These are phyloP conservation scores for Pseudocercospora fijiensis DNA, from an alignment of 2,329 filamentous ascomycete genomes.

Conservation along the genomic window DNA sequence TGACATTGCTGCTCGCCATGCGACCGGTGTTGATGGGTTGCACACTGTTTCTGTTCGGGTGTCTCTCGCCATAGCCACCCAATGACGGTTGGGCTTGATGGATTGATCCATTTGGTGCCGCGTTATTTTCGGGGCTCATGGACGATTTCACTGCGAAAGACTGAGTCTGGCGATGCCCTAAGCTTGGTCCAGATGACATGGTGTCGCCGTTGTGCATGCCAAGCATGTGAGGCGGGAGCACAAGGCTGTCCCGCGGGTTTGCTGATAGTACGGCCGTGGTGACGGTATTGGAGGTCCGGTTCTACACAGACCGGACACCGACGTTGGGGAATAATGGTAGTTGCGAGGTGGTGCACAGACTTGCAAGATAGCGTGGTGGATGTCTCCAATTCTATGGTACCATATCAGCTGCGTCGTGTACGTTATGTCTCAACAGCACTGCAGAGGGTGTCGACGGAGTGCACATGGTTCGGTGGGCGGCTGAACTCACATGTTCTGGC, in stretches of 20 bases:
- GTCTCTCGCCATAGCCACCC: constrained; percentile 80
- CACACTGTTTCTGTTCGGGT: constrained; percentile 72
- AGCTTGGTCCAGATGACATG: constrained; percentile 58
- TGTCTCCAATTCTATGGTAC: constrained; percentile 17
- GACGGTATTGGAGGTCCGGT: constrained; percentile 41
- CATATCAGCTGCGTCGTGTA: constrained; percentile 12
- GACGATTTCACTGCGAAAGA: constrained; percentile 72
- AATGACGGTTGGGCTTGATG: constrained; percentile 72
- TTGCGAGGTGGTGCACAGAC: constrained; percentile 20
- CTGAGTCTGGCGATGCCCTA: constrained; percentile 56
- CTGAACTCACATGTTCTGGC: constrained; percentile 19
- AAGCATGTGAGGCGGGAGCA: constrained; percentile 79
- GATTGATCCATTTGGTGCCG: constrained; percentile 91
- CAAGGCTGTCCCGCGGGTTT: constrained; percentile 75
- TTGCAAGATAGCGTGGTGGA: constrained; percentile 18
- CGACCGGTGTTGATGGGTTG: constrained; percentile 85
- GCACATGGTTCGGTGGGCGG: neutral
- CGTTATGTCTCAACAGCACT: neutral
- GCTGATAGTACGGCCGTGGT: constrained; percentile 82
- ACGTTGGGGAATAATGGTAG: constrained; percentile 13
- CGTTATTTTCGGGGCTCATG: constrained; percentile 69
- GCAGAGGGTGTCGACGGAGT: neutral
- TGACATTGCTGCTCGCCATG: constrained; percentile 43
- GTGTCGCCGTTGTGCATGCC: constrained; percentile 86
- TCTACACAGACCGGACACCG: constrained; percentile 26